These are phyloP conservation scores for Pseudocercospora ulei DNA, from an alignment of 2,329 filamentous ascomycete genomes.

Conservation along the genomic window DNA sequence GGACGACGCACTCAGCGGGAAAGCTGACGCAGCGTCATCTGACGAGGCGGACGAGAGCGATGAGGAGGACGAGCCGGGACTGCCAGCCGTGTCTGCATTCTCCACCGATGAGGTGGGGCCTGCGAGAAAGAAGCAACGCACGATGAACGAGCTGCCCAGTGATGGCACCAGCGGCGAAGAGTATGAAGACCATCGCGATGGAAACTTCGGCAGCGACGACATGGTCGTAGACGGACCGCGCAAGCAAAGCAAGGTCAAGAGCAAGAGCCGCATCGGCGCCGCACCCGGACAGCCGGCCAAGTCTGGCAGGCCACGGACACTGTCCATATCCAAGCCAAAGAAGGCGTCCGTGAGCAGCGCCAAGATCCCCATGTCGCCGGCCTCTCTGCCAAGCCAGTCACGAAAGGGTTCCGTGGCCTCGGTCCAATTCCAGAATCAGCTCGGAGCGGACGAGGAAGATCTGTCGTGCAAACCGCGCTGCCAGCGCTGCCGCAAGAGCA, in stretches of 20 bases:
- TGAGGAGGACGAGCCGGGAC: slow-evolving; percentile 50
- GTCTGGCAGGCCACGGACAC: slow-evolving; percentile 37
- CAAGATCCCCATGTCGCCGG: slow-evolving; percentile 45
- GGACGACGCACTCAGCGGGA: slow-evolving; percentile 86
- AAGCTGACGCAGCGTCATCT: slow-evolving; percentile 73
- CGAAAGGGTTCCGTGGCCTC: slow-evolving; percentile 62
- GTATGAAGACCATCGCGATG: slow-evolving; percentile 46
- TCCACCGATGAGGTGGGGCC: slow-evolving; percentile 27
- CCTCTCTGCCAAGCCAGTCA: slow-evolving; percentile 57
- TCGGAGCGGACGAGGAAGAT: slow-evolving; percentile 67
- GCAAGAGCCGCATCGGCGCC: slow-evolving; percentile 30
- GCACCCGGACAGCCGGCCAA: slow-evolving; percentile 26
- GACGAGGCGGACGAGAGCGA: slow-evolving; percentile 60
- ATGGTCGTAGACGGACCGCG: slow-evolving; percentile 41
- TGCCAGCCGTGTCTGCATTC: slow-evolving; percentile 28
- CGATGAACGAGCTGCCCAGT: slow-evolving; percentile 45
- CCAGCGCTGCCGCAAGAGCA: slow-evolving; percentile 97
- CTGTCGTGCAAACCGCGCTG: slow-evolving; percentile 92
- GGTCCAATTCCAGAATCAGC: slow-evolving; percentile 52
- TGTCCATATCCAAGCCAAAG: slow-evolving; percentile 47
- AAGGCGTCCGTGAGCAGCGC: slow-evolving; percentile 26
- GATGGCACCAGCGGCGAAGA: slow-evolving; percentile 55
- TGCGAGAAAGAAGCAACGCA: slow-evolving; percentile 34
- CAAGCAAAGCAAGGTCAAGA: slow-evolving; percentile 39
- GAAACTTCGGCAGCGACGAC: slow-evolving; percentile 47